phyloP scores from a whole-genome alignment of 1,139 yeast genomes.

The Zygoascus hellenicus region DNA sequence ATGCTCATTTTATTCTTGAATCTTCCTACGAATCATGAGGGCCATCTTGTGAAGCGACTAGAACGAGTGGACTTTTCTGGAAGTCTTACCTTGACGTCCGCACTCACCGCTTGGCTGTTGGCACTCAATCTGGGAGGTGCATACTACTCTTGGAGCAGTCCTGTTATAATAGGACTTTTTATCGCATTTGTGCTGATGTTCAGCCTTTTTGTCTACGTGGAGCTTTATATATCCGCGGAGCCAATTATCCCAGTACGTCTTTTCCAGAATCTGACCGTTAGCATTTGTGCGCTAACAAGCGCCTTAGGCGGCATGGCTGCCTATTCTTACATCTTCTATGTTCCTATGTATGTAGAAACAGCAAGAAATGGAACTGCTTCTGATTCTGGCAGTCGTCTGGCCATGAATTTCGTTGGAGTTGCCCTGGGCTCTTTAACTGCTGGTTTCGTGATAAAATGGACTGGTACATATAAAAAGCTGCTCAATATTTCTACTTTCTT shows the following conservation, averaged over 20 bases:
- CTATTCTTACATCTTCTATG: conserved; percentile 42
- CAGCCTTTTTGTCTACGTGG: conserved; percentile 41
- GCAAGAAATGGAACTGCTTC: conserved; percentile 41
- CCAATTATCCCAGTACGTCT: conserved; percentile 54
- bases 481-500: background rate
- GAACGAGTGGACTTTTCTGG: conserved; percentile 8
- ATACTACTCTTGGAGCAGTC: conserved; percentile 5
- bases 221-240: conserved; percentile 44
- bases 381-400: conserved; percentile 31
- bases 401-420: conserved; percentile 8
- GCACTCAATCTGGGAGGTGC: conserved; percentile 6
- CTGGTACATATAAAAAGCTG: conserved; percentile 2
- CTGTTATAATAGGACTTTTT: background rate
- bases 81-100: conserved; percentile 3
- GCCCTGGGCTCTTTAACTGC: conserved; percentile 5
- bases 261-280: conserved; percentile 39
- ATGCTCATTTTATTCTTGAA: conserved; percentile 1
- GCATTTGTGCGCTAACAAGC: conserved; percentile 41
- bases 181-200: conserved; percentile 43
- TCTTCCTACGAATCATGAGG: conserved; percentile 1
- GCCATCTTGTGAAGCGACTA: background rate
- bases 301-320: conserved; percentile 48
- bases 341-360: conserved; percentile 49
- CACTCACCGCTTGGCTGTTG: conserved; percentile 2
- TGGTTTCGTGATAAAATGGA: conserved; percentile 3